Base-by-base conservation (phyloP, 805 yeast genomes). In the Candida coleopterorum region DNA sequence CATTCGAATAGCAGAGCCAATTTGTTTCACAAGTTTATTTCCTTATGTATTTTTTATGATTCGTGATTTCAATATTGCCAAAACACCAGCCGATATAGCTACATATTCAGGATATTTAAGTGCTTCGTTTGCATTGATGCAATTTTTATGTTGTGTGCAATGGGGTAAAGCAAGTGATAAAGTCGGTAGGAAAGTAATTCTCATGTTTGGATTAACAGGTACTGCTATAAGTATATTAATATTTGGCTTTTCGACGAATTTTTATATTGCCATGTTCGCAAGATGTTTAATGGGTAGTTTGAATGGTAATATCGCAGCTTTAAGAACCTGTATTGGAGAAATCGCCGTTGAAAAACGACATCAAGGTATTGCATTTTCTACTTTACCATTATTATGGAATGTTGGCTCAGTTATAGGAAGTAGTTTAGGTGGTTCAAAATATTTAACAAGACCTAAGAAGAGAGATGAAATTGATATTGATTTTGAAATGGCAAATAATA, bases 11-110 rank as follows among this genome's bases (percentile, higher is more conserved):
- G 66, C 77, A 9, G 84, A 78, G 49, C 84, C 85, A 1, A 66
- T 79, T 15, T 75, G 82, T 2, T 79, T 77, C 59, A 75, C 83
- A 3, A 75, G 82, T 4, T 53, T 77, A 23, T 77, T 79, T 49
- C 85, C 85, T 3, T 79, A 78, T 47, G 69, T 77, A 26, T 79
- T 73, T 51, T 79, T 74, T 56, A 74, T 79, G 81, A 77, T 78
- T 14, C 54, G 74, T 41, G 80, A 75, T 42, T 77, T 77, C 49
- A 68, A 69, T 4, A 55, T 75, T 10, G 74, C 74, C 11, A 39
- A 71, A 25, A 59, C 63, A 17, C 74, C 74, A 32, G 67, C 73
- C n/a, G 71, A 72, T 34, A 74, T 79, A 25, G 65, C 81, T 2
- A 71, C 66, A 38, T 79, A 76, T 51, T 74, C 82, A 8, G 85